Evolutionary conservation across 2,329 filamentous ascomycete genomes (phyloP), one percentile per base, ranked within the genome.

Genomic region (Epichloe hybrida): DNA sequence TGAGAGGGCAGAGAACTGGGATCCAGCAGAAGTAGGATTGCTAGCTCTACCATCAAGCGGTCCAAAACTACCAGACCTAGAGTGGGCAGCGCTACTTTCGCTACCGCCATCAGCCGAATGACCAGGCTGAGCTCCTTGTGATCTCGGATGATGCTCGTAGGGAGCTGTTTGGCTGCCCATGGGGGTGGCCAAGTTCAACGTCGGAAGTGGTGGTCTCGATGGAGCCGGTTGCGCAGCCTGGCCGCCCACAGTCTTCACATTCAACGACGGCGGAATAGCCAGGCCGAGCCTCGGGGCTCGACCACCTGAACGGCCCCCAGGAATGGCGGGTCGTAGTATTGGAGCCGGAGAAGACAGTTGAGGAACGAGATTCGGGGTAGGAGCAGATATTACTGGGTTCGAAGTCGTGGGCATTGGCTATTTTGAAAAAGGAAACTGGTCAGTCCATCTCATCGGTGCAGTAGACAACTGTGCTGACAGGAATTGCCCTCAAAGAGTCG

Each of bases 241-340:
- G 58, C 73, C 75, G 57, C 77, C 79, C 48, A 93, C 80, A 2
- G 90, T 82, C 66, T 90, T 88, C 55, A 76, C 84, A 69, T 81
- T 91, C 46, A 88, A 87, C 37, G 88, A 95, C 1, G 86, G 83
- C 38, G 91, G 91, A 52, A 97, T 97, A 44, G 90, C 87, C 51
- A 97, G 79, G 43, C 89, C 91, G 52, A 97, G 77, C 60, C 86
- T 82, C 31, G 88, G 88, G 49, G 84, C 75, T 56, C 85, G 77
- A 53, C 80, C 81, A 58, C 74, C 75, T 55, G 75, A 75, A 59
- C 81, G 77, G 57, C 73, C 74, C 56, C 87, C 86, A 39, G 85
- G 86, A 51, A 94, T 83, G 54, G 88, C 88, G 50, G 88, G 86
- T 54, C 88, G 84, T 51, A 95, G 83, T 52, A 94, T 79, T 54